A percentile compares a stretch with the other conserved stretches of the same genome.
phyloP scores from a whole-genome alignment of 805 yeast genomes.

The Osmozyma mogii region DNA sequence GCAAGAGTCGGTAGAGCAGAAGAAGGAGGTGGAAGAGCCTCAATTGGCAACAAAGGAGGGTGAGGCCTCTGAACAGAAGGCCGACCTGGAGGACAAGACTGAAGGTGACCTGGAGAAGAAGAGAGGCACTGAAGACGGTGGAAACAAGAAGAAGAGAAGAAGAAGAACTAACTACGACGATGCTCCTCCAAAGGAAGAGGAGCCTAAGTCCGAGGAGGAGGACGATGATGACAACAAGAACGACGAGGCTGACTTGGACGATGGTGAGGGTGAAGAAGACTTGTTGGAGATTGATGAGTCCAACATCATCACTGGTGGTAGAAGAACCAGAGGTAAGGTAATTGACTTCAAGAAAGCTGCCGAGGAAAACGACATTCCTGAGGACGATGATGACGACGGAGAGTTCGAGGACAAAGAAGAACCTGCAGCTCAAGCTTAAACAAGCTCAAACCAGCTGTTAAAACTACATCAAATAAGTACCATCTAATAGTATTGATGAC shows the following conservation, averaged over 20 bases:
- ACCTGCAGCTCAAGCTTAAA: no score
- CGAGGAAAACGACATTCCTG: conserved; percentile 53
- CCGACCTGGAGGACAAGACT: conserved; percentile 11
- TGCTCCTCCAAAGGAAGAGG: conserved; percentile 42
- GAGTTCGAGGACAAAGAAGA: conserved; percentile 45
- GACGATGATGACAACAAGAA: conserved; percentile 33
- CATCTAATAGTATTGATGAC: no score
- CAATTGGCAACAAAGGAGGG: conserved; percentile 1
- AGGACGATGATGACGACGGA: conserved; percentile 42
- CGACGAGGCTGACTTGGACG: conserved; percentile 45
- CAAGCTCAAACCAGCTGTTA: no score
- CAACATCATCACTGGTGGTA: conserved; percentile 75
- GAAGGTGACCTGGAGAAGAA: conserved; percentile 11
- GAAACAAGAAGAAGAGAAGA: conserved; percentile 38
- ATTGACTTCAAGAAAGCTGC: conserved; percentile 82
- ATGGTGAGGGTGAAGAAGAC: conserved; percentile 70
- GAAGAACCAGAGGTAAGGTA: conserved; percentile 86
- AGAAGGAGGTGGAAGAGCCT: neutral
- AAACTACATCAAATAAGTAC: no score
- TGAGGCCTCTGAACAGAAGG: conserved; percentile 8
- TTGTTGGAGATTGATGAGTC: conserved; percentile 71
- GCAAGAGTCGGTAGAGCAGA: conserved; percentile 12
- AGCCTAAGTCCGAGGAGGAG: conserved; percentile 30
- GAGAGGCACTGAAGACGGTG: conserved; percentile 4
- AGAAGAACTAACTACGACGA: conserved; percentile 53